These are phyloP conservation scores for Trypanosoma scelopori DNA, from an alignment of 208 protist species.

Conservation along the genomic window DNA sequence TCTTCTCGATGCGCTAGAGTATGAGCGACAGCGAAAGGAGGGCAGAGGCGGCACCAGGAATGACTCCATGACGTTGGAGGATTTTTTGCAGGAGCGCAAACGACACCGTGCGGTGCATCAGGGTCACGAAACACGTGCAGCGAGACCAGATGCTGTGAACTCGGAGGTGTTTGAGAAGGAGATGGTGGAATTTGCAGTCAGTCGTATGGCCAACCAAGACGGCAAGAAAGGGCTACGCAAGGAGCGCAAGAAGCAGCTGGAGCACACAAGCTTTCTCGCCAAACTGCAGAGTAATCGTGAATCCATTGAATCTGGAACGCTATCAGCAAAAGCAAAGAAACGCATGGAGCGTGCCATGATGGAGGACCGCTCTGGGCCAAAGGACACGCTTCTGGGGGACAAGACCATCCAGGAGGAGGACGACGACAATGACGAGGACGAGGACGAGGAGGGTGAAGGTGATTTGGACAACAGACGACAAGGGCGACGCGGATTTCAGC, in stretches of 20 bases:
- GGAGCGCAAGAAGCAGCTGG: constrained; percentile 97
- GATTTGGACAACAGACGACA: constrained; percentile 1
- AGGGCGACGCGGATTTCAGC: constrained; percentile 34
- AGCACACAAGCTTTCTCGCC: constrained; percentile 97
- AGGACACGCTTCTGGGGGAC: constrained; percentile 20
- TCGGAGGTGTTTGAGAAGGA: constrained; percentile 98
- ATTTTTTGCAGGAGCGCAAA: constrained; percentile 71
- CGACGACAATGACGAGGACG: constrained; percentile 23
- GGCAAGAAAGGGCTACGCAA: constrained; percentile 99
- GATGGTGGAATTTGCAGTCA: constrained; percentile 98
- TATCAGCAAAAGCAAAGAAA: constrained; percentile 62
- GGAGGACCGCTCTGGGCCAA: constrained; percentile 51
- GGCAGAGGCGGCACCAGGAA: constrained; percentile 9
- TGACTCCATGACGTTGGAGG: constrained; percentile 54
- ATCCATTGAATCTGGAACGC: constrained; percentile 95
- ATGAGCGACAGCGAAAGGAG: constrained; percentile 50
- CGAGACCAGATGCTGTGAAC: constrained; percentile 96
- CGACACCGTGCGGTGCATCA: constrained; percentile 53
- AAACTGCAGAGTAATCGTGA: constrained; percentile 97
- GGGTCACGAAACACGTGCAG: constrained; percentile 96
- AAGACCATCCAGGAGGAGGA: constrained; percentile 26
- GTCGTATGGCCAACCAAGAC: constrained; percentile 99
- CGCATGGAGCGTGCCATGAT: constrained; percentile 72
- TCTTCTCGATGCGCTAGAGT: constrained; percentile 92
- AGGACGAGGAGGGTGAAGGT: background rate